phyloP scores from a whole-genome alignment of 805 yeast genomes.

The Debaryomyces prosopidis region DNA sequence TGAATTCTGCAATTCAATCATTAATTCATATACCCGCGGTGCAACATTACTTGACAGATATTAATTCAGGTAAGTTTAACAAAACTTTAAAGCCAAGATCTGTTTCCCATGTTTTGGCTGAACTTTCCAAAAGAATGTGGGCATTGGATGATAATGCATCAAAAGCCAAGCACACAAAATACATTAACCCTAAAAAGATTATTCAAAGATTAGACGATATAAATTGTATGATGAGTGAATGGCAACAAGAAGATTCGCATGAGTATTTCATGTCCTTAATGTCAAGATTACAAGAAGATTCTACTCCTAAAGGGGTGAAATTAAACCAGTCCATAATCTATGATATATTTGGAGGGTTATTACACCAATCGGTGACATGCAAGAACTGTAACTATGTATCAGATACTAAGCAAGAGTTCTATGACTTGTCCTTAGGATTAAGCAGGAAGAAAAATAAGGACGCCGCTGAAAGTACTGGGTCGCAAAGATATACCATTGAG shows the following conservation, averaged over 20 bases:
- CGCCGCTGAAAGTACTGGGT: slow-evolving; percentile 17
- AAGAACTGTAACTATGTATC: slow-evolving; percentile 78
- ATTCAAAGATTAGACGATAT: slow-evolving; percentile 75
- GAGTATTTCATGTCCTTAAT: slow-evolving; percentile 93
- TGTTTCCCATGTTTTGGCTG: slow-evolving; percentile 67
- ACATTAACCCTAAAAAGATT: slow-evolving; percentile 74
- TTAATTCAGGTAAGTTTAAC: slow-evolving; percentile 54
- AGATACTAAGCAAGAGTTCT: slow-evolving; percentile 88
- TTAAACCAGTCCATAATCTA: slow-evolving; percentile 79
- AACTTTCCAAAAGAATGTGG: slow-evolving; percentile 71
- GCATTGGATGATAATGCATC: slow-evolving; percentile 40
- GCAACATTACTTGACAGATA: slow-evolving; percentile 75
- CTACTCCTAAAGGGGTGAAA: slow-evolving; percentile 87
- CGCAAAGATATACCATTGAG: slow-evolving; percentile 60
- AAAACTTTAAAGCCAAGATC: slow-evolving; percentile 51
- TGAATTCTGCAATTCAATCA: slow-evolving; percentile 92
- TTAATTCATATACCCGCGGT: slow-evolving; percentile 89
- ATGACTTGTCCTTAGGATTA: slow-evolving; percentile 84
- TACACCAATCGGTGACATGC: slow-evolving; percentile 85
- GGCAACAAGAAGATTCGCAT: slow-evolving; percentile 98
- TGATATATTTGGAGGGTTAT: slow-evolving; percentile 91
- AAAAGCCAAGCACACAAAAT: slow-evolving; percentile 32
- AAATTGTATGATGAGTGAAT: slow-evolving; percentile 93
- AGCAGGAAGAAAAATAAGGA: slow-evolving; percentile 37
- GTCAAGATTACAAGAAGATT: slow-evolving; percentile 86